Conservation (phyloP, 768 basidiomycete species). For the Xerocomellus amylosporus region DNA sequence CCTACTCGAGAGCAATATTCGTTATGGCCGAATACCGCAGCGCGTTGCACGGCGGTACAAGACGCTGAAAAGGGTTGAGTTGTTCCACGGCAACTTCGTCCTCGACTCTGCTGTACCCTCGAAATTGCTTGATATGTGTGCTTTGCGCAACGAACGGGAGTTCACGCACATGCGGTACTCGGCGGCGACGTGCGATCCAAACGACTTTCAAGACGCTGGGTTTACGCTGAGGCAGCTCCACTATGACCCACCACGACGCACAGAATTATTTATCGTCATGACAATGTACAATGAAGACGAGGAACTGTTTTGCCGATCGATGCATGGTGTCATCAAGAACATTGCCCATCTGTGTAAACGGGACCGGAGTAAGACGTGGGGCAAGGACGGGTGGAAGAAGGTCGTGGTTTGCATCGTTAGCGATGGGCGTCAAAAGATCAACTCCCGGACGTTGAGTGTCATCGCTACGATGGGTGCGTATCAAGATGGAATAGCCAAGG, state of each 20-base stretch:
- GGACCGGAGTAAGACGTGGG: conserved; percentile 91
- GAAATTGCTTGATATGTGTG: conserved; percentile 85
- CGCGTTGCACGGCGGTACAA: conserved; percentile 87
- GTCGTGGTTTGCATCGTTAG: conserved; percentile 92
- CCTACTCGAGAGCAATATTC: conserved; percentile 54
- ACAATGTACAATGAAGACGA: conserved; percentile 98
- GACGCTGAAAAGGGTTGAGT: conserved; percentile 90
- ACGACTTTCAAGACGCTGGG: conserved; percentile 76
- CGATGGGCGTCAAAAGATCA: conserved; percentile 84
- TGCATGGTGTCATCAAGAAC: conserved; percentile 97
- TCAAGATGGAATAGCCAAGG: conserved; percentile 91
- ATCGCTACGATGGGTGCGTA: conserved; percentile 93
- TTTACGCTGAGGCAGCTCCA: conserved; percentile 90
- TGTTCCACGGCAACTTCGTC: conserved; percentile 93
- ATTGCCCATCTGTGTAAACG: conserved; percentile 85
- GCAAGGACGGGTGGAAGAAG: conserved; percentile 98
- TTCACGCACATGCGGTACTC: conserved; percentile 96
- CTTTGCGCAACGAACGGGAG: conserved; percentile 75
- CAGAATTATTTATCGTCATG: conserved; percentile 96
- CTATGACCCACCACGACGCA: conserved; percentile 86
- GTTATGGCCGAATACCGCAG: conserved; percentile 90
- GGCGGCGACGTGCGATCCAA: conserved; percentile 94
- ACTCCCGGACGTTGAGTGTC: conserved; percentile 76
- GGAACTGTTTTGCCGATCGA: conserved; percentile 84
- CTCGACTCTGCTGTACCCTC: conserved; percentile 86